phyloP scores from a whole-genome alignment of 192 early-diverging fungal species.

The Umbelopsis vinacea region DNA sequence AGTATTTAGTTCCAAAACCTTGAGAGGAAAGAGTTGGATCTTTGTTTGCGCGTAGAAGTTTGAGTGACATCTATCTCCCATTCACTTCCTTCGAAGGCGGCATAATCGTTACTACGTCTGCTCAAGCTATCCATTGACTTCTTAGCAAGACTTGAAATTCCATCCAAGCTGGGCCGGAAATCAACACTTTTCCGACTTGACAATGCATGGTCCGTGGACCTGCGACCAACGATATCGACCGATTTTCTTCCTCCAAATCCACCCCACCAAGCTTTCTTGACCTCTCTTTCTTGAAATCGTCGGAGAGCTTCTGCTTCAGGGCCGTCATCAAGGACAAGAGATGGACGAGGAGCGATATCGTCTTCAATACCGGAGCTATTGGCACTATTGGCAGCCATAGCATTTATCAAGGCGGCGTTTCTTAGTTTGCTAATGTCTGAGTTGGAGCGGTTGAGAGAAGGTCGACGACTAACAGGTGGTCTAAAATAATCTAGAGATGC shows the following conservation, averaged over 20 bases:
- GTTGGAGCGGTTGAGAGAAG: slow-evolving; percentile 33
- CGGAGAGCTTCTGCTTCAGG: slow-evolving; percentile 34
- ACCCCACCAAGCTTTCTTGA: slow-evolving; percentile 45
- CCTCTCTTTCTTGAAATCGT: slow-evolving; percentile 34
- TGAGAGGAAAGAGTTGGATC: slow-evolving; percentile 15
- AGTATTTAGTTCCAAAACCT: background rate
- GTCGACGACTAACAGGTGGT: slow-evolving; percentile 17
- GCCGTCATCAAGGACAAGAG: slow-evolving; percentile 28
- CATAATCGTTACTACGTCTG: slow-evolving; percentile 26
- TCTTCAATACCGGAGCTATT: slow-evolving; percentile 21
- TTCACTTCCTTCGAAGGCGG: slow-evolving; percentile 23
- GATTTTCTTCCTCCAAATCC: slow-evolving; percentile 36
- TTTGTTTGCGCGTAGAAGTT: background rate
- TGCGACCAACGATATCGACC: slow-evolving; percentile 30
- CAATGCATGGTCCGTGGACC: slow-evolving; percentile 8
- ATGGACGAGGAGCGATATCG: slow-evolving; percentile 23
- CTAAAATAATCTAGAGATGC: slow-evolving; percentile 28
- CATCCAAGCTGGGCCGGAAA: slow-evolving; percentile 41
- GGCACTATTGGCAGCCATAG: slow-evolving; percentile 32
- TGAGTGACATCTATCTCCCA: slow-evolving; percentile 20
- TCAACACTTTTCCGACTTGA: slow-evolving; percentile 27
- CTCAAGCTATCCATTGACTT: slow-evolving; percentile 37
- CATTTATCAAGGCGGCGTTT: slow-evolving; percentile 32
- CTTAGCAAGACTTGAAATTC: slow-evolving; percentile 33
- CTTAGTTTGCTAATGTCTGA: slow-evolving; percentile 38